Evolutionary conservation across 441 rosid genomes (phyloP).

Genomic region (Melastoma candidum): DNA sequence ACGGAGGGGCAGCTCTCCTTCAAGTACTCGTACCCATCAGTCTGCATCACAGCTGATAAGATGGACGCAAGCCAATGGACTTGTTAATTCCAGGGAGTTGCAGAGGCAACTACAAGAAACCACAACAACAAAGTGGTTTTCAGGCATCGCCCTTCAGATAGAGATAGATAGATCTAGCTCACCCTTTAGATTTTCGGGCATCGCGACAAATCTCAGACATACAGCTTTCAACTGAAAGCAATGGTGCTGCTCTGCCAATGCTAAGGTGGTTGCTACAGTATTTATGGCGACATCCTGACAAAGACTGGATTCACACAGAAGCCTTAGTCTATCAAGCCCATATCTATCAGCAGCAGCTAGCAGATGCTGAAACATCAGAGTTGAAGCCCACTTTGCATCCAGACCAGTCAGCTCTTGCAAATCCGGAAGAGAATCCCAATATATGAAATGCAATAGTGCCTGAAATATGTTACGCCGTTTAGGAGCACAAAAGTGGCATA

Average conservation of each 20-base stretch:
- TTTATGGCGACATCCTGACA: constrained; percentile 74
- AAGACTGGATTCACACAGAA: constrained; percentile 62
- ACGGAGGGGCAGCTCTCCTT: constrained; percentile 69
- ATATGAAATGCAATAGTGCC: constrained; percentile 80
- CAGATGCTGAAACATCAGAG: constrained; percentile 83
- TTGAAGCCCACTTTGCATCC: constrained; percentile 64
- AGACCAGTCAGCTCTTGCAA: constrained; percentile 66
- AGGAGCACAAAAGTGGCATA: no score
- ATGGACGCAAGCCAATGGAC: background rate
- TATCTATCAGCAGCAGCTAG: constrained; percentile 93
- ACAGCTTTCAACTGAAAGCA: constrained; percentile 70
- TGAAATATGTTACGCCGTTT: constrained; percentile 18
- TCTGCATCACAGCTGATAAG: constrained; percentile 52
- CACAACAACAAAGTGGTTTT: no score
- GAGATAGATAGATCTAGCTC: background rate
- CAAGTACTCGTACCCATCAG: constrained; percentile 63
- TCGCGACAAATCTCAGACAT: constrained; percentile 76
- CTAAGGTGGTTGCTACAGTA: constrained; percentile 79
- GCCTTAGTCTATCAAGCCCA: constrained; percentile 68
- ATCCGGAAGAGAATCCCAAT: constrained; percentile 76
- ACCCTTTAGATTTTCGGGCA: constrained; percentile 64
- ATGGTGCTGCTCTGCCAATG: constrained; percentile 94
- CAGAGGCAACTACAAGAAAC: no score
- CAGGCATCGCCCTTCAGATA: no score
- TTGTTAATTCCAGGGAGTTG: no score